Percentiles rank a stretch among this genome's conserved stretches.
These are phyloP conservation scores for Pichia sp. DNA, from an alignment of 1,139 yeast species.

Conservation along the genomic window DNA sequence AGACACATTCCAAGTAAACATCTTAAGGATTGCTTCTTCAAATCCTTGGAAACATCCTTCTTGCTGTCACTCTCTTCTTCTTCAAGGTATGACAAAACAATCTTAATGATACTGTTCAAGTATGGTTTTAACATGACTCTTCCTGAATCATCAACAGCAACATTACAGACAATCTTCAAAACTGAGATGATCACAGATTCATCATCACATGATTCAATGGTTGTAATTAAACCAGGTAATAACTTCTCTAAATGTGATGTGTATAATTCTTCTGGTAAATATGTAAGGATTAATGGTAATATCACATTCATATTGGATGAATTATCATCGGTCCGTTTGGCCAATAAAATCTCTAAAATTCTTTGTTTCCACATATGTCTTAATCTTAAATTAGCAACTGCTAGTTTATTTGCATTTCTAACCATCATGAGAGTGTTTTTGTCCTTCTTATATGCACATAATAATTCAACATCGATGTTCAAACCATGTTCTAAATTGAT, in stretches of 20 bases:
- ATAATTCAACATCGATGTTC: conserved; percentile 1
- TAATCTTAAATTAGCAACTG: conserved; percentile 21
- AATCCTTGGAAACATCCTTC: conserved; percentile 34
- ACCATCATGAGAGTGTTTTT: conserved; percentile 9
- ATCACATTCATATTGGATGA: conserved; percentile 5
- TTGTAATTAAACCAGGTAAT: conserved; percentile 14
- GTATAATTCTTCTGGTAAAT: conserved; percentile 17
- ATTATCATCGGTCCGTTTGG: neutral
- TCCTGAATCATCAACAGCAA: conserved; percentile 9
- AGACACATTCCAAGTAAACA: conserved; percentile 45
- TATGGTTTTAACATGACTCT: conserved; percentile 12
- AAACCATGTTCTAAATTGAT: conserved; percentile 1
- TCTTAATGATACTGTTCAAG: conserved; percentile 15
- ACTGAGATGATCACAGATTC: conserved; percentile 9
- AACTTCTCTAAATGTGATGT: conserved; percentile 8
- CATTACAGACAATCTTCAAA: conserved; percentile 15
- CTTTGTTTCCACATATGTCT: conserved; percentile 22
- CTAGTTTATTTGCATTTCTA: conserved; percentile 24
- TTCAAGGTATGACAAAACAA: conserved; percentile 7
- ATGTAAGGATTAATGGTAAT: conserved; percentile 16
- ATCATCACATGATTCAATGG: conserved; percentile 11
- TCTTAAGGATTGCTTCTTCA: conserved; percentile 56
- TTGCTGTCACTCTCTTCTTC: conserved; percentile 13
- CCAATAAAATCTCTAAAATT: conserved; percentile 13
- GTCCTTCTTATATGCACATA: conserved; percentile 13